Evolutionary conservation across 345 rosid genomes (phyloP).

Genomic region (Fremontodendron californicum): DNA sequence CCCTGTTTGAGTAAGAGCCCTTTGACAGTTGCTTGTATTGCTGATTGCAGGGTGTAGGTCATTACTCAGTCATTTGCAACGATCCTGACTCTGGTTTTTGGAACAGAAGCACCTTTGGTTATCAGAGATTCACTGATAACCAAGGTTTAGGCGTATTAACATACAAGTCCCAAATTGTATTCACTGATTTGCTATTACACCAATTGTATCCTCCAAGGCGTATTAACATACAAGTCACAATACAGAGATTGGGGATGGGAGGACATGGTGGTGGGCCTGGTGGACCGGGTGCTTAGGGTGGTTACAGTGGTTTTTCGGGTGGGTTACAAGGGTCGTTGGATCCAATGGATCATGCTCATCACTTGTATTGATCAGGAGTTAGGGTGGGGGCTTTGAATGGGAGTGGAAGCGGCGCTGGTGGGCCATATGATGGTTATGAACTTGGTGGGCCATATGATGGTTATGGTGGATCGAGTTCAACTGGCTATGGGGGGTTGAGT

Average conservation of each 20-base stretch:
- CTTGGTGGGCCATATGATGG: slow-evolving; percentile 49
- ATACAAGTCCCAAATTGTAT: too few relatives aligned
- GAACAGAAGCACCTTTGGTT: background rate
- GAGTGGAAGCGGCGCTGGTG: slow-evolving; percentile 22
- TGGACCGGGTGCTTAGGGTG: slow-evolving; percentile 43
- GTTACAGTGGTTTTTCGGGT: slow-evolving; percentile 42
- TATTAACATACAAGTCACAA: too few relatives aligned
- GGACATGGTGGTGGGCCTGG: slow-evolving; percentile 22
- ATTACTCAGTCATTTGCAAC: background rate
- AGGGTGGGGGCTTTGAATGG: slow-evolving; percentile 42
- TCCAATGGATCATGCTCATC: slow-evolving; percentile 39
- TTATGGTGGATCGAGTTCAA: too few relatives aligned
- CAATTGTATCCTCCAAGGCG: too few relatives aligned
- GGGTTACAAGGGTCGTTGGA: slow-evolving; percentile 26
- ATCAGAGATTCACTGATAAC: background rate
- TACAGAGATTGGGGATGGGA: slow-evolving; percentile 56
- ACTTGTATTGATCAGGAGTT: slow-evolving; percentile 38
- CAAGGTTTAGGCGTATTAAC: background rate
- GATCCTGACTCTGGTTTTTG: background rate
- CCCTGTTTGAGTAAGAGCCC: background rate
- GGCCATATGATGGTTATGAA: slow-evolving; percentile 40
- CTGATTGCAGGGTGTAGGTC: background rate
- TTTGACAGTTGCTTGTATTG: background rate
- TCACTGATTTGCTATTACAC: too few relatives aligned
- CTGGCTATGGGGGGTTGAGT: too few relatives aligned